Evolutionary conservation across 768 basidiomycete species (phyloP).

Genomic region (Calocera viscosa): DNA sequence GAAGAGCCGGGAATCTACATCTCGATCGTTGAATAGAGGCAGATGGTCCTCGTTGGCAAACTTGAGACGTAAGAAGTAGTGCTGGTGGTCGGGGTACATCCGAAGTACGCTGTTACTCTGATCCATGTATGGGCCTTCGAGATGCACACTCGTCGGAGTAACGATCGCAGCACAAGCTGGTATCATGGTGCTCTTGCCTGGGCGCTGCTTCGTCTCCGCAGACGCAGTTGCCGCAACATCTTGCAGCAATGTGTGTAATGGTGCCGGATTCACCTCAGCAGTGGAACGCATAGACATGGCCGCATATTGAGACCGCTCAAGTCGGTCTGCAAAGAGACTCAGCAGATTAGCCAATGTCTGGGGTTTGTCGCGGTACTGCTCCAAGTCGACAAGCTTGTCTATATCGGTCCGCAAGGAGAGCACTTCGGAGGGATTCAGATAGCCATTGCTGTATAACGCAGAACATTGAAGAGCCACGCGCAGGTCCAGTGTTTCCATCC

Average conservation of each 20-base stretch:
- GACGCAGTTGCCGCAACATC: not conserved
- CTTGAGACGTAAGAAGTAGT: constrained; percentile 68
- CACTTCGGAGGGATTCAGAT: not conserved
- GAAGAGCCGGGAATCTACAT: constrained; percentile 35
- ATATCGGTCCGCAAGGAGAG: not conserved
- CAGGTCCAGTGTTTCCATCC: not conserved
- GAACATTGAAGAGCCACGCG: not conserved
- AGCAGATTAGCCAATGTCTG: not conserved
- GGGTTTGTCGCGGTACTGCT: not conserved
- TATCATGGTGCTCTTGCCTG: not conserved
- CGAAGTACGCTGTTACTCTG: constrained; percentile 77
- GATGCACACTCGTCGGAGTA: constrained; percentile 57
- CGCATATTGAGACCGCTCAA: not conserved
- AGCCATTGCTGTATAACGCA: not conserved
- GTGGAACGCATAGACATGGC: not conserved
- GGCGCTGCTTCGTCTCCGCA: not conserved
- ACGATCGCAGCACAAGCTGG: constrained; percentile 38
- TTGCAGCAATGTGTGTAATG: not conserved
- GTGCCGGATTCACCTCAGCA: not conserved
- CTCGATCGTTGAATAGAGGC: constrained; percentile 58
- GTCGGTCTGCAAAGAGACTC: not conserved
- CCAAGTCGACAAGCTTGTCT: not conserved
- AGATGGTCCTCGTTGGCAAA: constrained; percentile 74
- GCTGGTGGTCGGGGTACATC: constrained; percentile 43
- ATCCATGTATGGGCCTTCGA: constrained; percentile 63